Conservation (phyloP, 352 stramenopile genomes). For the Phytophthora aleatoria region DNA sequence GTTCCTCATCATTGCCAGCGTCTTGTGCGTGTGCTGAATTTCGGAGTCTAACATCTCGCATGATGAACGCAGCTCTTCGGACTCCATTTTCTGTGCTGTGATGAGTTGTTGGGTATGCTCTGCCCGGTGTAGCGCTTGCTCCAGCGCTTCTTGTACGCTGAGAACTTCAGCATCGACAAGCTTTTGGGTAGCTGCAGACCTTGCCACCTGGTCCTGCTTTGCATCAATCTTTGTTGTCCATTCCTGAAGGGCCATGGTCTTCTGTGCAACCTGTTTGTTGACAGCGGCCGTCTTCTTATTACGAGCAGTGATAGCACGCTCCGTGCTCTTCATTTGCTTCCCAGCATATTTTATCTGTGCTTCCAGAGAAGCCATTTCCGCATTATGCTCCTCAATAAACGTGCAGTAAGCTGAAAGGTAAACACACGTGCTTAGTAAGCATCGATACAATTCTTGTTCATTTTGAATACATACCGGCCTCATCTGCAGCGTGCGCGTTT, state of each 20-base stretch:
- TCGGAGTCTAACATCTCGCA: constrained; percentile 28
- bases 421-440: not conserved
- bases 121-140: constrained; percentile 14
- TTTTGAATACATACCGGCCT: constrained; percentile 28
- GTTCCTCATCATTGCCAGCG: constrained; percentile 8
- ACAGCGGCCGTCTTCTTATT: constrained; percentile 29
- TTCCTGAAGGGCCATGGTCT: constrained; percentile 25
- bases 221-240: constrained; percentile 22
- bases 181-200: constrained; percentile 23
- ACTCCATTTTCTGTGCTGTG: constrained; percentile 19
- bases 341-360: constrained; percentile 26
- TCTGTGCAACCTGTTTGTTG: constrained; percentile 32
- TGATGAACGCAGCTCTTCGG: constrained; percentile 28
- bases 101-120: constrained; percentile 14
- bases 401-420: constrained; percentile 23
- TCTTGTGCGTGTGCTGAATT: constrained; percentile 13
- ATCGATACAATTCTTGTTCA: not conserved
- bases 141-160: constrained; percentile 15
- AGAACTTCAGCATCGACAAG: constrained; percentile 30
- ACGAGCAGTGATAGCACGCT: constrained; percentile 26
- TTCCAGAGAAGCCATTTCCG: constrained; percentile 26
- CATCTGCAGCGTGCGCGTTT: constrained; percentile 23
- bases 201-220: constrained; percentile 24
- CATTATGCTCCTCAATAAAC: constrained; percentile 20
- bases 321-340: constrained; percentile 27